Base-by-base conservation (phyloP, 2,329 filamentous ascomycete genomes). In the Colletotrichum sp. region DNA sequence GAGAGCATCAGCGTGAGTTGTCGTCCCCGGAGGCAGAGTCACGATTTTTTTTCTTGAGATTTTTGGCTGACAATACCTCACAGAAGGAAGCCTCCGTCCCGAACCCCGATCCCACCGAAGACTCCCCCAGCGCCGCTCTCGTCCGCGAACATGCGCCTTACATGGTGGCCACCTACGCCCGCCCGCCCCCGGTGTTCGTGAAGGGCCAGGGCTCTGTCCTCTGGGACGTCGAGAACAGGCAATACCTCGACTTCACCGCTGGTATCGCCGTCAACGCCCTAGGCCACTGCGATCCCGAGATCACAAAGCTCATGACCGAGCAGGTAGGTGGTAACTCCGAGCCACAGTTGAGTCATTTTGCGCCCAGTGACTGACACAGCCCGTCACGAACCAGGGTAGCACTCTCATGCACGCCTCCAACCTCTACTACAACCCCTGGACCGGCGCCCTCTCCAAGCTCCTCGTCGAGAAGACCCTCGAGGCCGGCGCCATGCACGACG, bases 381-480 rank as follows among this genome's bases (percentile, higher is more conserved):
- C 28, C 55, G 60, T 15, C 36, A n/a, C 60, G 55, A 72, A 59
- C n/a, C 74, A 91, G 92, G 90, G 93, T 34, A 89, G 93, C 81
- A 96, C 93, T 9, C 91, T 99, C 66, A 91, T 98, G 72, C 97
- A 99, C 85, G 94, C 95, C 63, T 98, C 96, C 13, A 99, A 99
- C 85, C 91, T 99, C 24, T 99, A 99, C 90, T 94, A 98, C 86
- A 99, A 99, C 86, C 94, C 94, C 3, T 98, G 97, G 95, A 98
- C 95, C 2, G 96, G 96, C 36, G 92, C 94, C 3, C 92, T 99
- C 68, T 98, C 95, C 77, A 93, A 97, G 84, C 88, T 96, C 28
- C 90, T 99, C 28, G 92, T 99, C 39, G 91, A 96, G 80, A 93
- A 94, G 85, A 99, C 97, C 0, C 85, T 91, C 70, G 92, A 93